Conservation (phyloP, 805 yeast genomes). For the Lachancea sp. region DNA sequence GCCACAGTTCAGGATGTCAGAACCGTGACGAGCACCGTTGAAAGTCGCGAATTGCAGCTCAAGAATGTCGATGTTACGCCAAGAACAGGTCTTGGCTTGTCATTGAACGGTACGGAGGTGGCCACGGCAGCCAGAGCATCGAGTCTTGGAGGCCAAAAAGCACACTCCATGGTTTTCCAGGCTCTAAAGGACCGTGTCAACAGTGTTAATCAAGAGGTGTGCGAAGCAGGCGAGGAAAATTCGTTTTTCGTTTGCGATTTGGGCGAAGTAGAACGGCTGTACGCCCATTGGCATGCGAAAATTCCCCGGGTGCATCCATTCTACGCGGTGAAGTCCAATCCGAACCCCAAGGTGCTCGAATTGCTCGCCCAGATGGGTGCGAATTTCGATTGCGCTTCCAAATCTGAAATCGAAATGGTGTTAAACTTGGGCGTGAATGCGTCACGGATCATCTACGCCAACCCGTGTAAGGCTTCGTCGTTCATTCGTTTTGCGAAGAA, state of each 20-base stretch:
- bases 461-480: constrained; percentile 88
- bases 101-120: not conserved
- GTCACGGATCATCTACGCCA: constrained; percentile 74
- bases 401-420: constrained; percentile 68
- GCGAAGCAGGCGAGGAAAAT: constrained; percentile 73
- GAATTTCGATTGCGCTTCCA: constrained; percentile 91
- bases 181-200: constrained; percentile 39
- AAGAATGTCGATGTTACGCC: not conserved
- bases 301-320: constrained; percentile 79
- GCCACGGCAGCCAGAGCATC: not conserved
- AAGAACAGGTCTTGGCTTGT: not conserved
- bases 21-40: not conserved
- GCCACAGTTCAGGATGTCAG: constrained; percentile 3
- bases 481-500: constrained; percentile 66
- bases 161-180: constrained; percentile 33
- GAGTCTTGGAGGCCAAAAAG: constrained; percentile 3
- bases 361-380: constrained; percentile 56
- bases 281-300: constrained; percentile 51
- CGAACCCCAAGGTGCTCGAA: constrained; percentile 53
- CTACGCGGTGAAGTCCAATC: constrained; percentile 94
- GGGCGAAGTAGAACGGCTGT: constrained; percentile 60
- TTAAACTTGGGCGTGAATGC: constrained; percentile 58
- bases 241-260: constrained; percentile 86
- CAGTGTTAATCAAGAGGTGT: constrained; percentile 46
- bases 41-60: not conserved